Percentiles rank a stretch among this genome's conserved stretches.
Evolutionary conservation across 2,329 filamentous ascomycete genomes (phyloP).

Genomic region (Clarireedia sp.): DNA sequence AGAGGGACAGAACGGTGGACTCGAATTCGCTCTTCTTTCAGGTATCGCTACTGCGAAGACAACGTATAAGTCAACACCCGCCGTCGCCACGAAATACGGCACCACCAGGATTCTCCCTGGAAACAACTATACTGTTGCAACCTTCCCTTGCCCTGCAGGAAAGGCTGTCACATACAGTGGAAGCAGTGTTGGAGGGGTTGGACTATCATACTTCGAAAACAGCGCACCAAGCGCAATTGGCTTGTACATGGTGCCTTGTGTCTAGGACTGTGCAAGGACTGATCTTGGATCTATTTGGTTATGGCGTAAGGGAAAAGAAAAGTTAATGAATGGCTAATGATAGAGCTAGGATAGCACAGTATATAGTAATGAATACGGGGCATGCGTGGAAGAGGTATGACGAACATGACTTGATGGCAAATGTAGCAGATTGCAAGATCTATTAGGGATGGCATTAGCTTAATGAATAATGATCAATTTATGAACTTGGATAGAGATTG

Average conservation of each 20-base stretch:
- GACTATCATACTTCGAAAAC: slow-evolving; percentile 57
- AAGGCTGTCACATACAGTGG: slow-evolving; percentile 45
- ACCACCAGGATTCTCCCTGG: slow-evolving; percentile 41
- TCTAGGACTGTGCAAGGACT: background rate
- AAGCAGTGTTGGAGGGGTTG: slow-evolving; percentile 40
- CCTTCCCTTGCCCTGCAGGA: slow-evolving; percentile 47
- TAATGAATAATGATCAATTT: no score
- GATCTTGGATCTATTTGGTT: background rate
- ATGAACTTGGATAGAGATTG: no score
- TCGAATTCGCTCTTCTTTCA: slow-evolving; percentile 39
- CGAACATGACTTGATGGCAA: no score
- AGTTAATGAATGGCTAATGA: background rate
- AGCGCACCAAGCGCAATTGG: slow-evolving; percentile 43
- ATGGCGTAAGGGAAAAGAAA: background rate
- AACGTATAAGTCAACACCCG: slow-evolving; percentile 45
- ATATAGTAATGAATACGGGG: no score
- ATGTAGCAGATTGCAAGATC: no score
- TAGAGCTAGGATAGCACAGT: background rate
- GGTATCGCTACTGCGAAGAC: slow-evolving; percentile 39
- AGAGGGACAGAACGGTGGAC: slow-evolving; percentile 21
- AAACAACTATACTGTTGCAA: slow-evolving; percentile 44
- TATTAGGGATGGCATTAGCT: no score
- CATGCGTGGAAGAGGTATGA: no score
- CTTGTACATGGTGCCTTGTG: slow-evolving; percentile 29
- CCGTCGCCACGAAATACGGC: slow-evolving; percentile 36